These are phyloP conservation scores for Mimosa pudica DNA, from an alignment of 306 rosid genomes.

Conservation along the genomic window DNA sequence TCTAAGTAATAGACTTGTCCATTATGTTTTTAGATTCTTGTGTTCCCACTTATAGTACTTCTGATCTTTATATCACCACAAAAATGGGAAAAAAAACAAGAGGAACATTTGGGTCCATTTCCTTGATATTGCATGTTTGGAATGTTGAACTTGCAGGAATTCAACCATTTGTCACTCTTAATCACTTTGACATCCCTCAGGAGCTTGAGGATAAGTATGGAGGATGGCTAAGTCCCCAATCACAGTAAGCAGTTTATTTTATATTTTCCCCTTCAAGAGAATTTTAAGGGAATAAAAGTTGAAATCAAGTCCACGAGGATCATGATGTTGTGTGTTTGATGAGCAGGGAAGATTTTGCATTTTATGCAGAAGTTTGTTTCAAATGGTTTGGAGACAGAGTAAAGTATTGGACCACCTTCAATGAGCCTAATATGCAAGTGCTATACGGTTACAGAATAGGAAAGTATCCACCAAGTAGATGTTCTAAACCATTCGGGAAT, in stretches of 20 bases:
- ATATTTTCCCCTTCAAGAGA: neutral
- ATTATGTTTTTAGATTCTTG: too few species aligned
- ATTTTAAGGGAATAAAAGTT: neutral
- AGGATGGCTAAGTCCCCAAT: conserved; percentile 52
- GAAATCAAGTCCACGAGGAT: neutral
- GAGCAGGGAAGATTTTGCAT: conserved; percentile 54
- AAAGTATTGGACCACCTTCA: conserved; percentile 58
- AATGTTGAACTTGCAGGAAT: conserved; percentile 41
- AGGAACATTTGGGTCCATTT: neutral
- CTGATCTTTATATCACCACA: too few species aligned
- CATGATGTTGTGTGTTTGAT: neutral
- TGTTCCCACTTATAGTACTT: too few species aligned
- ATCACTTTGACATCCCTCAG: conserved; percentile 52
- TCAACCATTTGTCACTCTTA: conserved; percentile 54
- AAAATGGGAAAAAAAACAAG: too few species aligned
- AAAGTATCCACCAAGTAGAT: conserved; percentile 33
- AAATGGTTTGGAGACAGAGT: conserved; percentile 60
- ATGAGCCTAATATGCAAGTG: conserved; percentile 53
- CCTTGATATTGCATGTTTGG: neutral
- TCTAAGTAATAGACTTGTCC: too few species aligned
- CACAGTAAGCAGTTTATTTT: conserved; percentile 31
- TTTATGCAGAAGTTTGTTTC: conserved; percentile 53
- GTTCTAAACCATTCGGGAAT: conserved; percentile 53
- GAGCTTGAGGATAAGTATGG: conserved; percentile 47
- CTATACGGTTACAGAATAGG: conserved; percentile 41